phyloP scores from a whole-genome alignment of 2,329 filamentous ascomycete genomes.

The Helotiales sp. region DNA sequence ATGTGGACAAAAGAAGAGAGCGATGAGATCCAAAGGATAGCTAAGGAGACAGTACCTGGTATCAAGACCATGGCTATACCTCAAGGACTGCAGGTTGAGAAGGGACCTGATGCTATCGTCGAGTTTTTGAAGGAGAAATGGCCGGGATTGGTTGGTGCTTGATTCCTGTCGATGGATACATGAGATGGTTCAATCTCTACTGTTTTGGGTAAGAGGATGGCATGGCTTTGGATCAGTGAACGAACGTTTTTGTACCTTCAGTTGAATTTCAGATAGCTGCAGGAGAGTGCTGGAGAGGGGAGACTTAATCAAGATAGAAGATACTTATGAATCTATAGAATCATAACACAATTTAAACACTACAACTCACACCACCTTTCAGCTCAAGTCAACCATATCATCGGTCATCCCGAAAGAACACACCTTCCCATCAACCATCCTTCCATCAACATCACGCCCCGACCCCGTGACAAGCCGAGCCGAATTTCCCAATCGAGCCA shows the following conservation, averaged over 20 bases:
- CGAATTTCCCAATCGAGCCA: background rate
- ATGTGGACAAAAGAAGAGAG: constrained; percentile 56
- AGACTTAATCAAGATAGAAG: background rate
- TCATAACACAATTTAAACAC: background rate
- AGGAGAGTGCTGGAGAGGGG: too few species aligned
- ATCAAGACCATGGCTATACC: constrained; percentile 59
- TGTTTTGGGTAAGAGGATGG: background rate
- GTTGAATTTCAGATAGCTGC: too few species aligned
- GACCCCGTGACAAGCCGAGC: background rate
- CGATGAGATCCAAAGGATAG: constrained; percentile 50
- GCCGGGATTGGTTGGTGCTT: constrained; percentile 32
- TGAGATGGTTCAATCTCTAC: too few species aligned
- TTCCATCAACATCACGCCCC: background rate
- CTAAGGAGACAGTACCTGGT: constrained; percentile 50
- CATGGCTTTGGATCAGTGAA: background rate
- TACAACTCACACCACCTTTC: too few species aligned
- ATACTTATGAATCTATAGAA: background rate
- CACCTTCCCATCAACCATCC: background rate
- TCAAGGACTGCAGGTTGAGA: constrained; percentile 57
- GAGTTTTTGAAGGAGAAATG: constrained; percentile 53
- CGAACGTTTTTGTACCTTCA: background rate
- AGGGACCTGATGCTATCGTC: constrained; percentile 60
- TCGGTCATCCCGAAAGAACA: background rate
- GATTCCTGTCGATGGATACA: background rate
- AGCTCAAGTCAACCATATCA: background rate